A percentile compares a stretch with the other conserved stretches of the same genome.
These are phyloP conservation scores for Hymenoscyphus salicellus DNA, from an alignment of 2,329 filamentous ascomycete species.

Conservation along the genomic window DNA sequence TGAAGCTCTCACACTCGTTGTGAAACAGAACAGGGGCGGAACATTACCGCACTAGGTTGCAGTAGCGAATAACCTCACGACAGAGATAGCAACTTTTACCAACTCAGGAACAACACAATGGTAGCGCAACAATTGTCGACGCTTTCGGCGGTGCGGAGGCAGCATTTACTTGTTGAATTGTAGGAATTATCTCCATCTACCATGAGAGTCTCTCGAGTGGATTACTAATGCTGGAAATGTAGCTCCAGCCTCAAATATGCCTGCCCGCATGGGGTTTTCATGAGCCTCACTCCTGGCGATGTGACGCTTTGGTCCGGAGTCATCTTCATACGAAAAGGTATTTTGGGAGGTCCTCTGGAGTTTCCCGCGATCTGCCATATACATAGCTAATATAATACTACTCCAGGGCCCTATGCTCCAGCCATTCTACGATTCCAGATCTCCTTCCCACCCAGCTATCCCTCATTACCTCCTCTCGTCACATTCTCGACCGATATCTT, in stretches of 20 bases:
- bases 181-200: constrained; percentile 13
- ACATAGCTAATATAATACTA: not conserved
- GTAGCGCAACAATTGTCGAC: constrained; percentile 25
- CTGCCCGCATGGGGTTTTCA: constrained; percentile 82
- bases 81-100: not conserved
- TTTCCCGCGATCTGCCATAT: not conserved
- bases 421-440: constrained; percentile 88
- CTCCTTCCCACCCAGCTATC: constrained; percentile 79
- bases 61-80: not conserved
- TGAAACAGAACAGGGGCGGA: not conserved
- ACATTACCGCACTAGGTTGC: not conserved
- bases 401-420: constrained; percentile 82
- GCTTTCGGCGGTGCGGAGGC: constrained; percentile 34
- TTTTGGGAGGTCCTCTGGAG: constrained; percentile 19
- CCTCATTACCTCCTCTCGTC: constrained; percentile 74
- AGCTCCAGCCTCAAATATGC: constrained; percentile 79
- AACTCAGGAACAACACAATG: constrained; percentile 19
- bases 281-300: constrained; percentile 78
- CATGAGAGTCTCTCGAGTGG: not conserved
- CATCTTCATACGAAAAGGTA: constrained; percentile 86
- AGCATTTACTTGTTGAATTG: constrained; percentile 37
- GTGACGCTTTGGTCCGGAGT: constrained; percentile 85
- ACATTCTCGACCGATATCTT: constrained; percentile 92
- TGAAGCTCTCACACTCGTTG: too few species aligned
- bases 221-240: constrained; percentile 22